Evolutionary conservation across 1,284 basidiomycete genomes (phyloP), one percentile per base, ranked within the genome.

Genomic region (Ustilago trichophora): DNA sequence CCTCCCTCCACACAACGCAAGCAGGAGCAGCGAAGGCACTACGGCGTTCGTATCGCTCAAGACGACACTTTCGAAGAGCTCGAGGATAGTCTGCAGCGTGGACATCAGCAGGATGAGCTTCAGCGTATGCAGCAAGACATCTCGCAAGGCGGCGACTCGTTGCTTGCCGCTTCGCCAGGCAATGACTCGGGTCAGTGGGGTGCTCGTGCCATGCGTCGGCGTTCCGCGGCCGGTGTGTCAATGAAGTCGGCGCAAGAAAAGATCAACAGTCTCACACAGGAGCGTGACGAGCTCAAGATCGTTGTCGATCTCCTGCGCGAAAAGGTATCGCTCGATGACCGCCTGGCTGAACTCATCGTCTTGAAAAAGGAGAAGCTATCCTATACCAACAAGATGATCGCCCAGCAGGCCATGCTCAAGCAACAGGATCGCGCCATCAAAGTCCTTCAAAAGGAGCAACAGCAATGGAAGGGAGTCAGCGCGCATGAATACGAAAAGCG

Each of bases 281-380:
- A 80, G 48, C 67, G 75, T 18, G 76, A 79, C 40, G 77, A 80
- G 44, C 73, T 80, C 55, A 76, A 80, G 57, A 76, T 77, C 36
- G 79, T 80, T 38, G 72, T 78, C 22, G 79, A 80, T 51, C 68
- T 78, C 12, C 65, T 76, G 21, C 67, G 78, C 31, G 72, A 75
- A n/a, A 77, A 78, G 36, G 75, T 77, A 31, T 71, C 64, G 25
- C 65, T 71, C 11, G 75, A 77, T 32, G 78, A 79, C 21, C 62
- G 73, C 10, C 51, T 69, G 6, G 67, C 69, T 8, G 73, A 78
- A 36, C 65, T 80, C 16, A 77, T 79, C 31, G 58, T 70, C 16
- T 51, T 80, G 25, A 76, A 72, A 15, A 73, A 78, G 51, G 77
- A 78, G 40, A 75, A 77, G 56, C 67, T 75, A 12, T 65, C 67